Evolutionary conservation across 2,329 filamentous ascomycete genomes (phyloP), one percentile per base, ranked within the genome.

Genomic region (Trichoderma asperellum): DNA sequence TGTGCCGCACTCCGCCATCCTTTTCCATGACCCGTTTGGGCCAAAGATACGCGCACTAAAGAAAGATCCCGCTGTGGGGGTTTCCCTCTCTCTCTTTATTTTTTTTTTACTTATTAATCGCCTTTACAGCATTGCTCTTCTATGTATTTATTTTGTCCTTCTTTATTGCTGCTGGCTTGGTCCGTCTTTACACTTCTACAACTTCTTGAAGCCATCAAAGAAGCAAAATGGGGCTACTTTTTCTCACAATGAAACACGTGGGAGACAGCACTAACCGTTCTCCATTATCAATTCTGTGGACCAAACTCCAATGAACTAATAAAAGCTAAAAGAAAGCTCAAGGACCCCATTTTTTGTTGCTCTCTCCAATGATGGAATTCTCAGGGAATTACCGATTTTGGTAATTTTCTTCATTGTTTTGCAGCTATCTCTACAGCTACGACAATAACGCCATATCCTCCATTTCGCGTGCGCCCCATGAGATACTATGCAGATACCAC

Each of bases 21-120:
- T 43, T 47, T 40, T 40, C 55, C 40, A 55, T 68, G 16, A 7
- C 65, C 65, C 21, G 47, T 60, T 68, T 61, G 65, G 65, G 65
- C 56, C 57, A 68, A 68, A 68, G 65, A 68, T 68, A 68, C 65
- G 65, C 65, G 56, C 57, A 34, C 56, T n/a, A 43, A 61, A 34
- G 16, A 43, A 61, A 34, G 16, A 21, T 35, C 21, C 64, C 53
- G 55, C 64, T 59, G 64, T 67, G 64, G 64, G 24, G 62, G 40
- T 16, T 18, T 43, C 18, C 18, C 18, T 43, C 16, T n/a, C 40
- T 43, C n/a, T n/a, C n/a, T 24, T 24, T 24, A 24, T 18, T 35
- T 32, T 37, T 10, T 35, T 5, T 34, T 34, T 3, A 16, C 24
- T 24, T 43, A 32, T 2, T 14, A 32, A 43, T 11, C 34, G 49